Evolutionary conservation across 164 flowering plant genomes (phyloP).

Genomic region (Aristolochia fimbriata): DNA sequence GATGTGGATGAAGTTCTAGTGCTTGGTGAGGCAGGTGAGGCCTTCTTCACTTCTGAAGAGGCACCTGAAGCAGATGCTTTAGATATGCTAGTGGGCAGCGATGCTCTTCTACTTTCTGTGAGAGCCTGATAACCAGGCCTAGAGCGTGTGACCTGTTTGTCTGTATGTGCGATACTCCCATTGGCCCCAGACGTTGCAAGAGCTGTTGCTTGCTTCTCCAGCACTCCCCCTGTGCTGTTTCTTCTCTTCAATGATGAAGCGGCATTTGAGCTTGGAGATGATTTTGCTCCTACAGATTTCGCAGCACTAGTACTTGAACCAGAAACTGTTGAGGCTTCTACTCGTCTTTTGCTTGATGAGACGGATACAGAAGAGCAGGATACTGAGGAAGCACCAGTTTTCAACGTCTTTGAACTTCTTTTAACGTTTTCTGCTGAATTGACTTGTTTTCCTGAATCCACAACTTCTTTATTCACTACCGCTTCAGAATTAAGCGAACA

Average conservation of each 20-base stretch:
- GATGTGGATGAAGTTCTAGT: constrained; percentile 31
- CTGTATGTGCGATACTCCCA: constrained; percentile 6
- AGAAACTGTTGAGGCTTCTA: constrained; percentile 13
- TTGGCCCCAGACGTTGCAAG: constrained; percentile 2
- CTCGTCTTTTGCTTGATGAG: constrained; percentile 9
- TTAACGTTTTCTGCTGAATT: constrained; percentile 17
- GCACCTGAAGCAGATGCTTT: constrained; percentile 20
- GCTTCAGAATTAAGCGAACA: constrained; percentile 5
- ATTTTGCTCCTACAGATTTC: constrained; percentile 8
- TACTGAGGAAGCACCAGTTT: constrained; percentile 9
- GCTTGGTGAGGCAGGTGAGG: constrained; percentile 32
- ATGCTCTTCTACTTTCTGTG: constrained; percentile 49
- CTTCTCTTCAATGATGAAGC: constrained; percentile 38
- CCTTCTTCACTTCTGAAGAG: constrained; percentile 36
- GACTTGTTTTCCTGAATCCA: constrained; percentile 3
- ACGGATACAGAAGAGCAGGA: constrained; percentile 9
- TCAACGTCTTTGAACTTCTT: constrained; percentile 9
- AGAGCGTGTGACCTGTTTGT: constrained; percentile 19
- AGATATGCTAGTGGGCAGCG: constrained; percentile 35
- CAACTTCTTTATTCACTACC: constrained; percentile 10
- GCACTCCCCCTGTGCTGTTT: constrained; percentile 78
- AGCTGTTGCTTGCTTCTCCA: constrained; percentile 26
- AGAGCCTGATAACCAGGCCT: constrained; percentile 41
- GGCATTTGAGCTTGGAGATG: constrained; percentile 22
- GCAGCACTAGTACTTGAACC: constrained; percentile 7